phyloP scores from a whole-genome alignment of 345 rosid species.

The Raphanus sativus region DNA sequence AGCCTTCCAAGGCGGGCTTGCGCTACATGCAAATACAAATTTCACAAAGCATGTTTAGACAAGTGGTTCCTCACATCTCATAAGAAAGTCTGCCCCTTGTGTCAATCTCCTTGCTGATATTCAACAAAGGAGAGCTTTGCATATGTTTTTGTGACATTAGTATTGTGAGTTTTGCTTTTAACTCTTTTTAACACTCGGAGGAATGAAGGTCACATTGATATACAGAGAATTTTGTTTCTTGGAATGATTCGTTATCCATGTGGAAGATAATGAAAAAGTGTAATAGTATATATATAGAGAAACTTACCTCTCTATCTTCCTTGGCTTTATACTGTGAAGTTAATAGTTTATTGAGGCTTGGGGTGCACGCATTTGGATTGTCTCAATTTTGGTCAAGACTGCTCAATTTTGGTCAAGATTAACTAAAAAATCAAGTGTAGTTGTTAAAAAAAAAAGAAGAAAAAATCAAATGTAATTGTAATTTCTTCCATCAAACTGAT shows the following conservation, averaged over 20 bases:
- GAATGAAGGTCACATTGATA: background rate
- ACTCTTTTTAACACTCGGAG: background rate
- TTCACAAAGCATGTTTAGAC: conserved; percentile 84
- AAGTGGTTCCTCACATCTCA: conserved; percentile 95
- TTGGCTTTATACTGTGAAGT: too few relatives aligned
- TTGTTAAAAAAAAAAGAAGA: too few relatives aligned
- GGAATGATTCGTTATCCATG: background rate
- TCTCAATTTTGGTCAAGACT: too few relatives aligned
- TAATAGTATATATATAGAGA: too few relatives aligned
- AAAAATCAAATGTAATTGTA: too few relatives aligned
- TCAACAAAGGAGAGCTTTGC: background rate
- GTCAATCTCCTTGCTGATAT: conserved; percentile 81
- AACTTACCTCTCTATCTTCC: too few relatives aligned
- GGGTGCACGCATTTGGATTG: too few relatives aligned
- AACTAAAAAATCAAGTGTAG: too few relatives aligned
- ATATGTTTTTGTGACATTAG: conserved; percentile 8
- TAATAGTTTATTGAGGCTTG: too few relatives aligned
- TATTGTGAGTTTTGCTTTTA: conserved; percentile 9
- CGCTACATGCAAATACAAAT: conserved; percentile 93
- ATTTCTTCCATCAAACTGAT: background rate
- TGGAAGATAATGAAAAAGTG: too few relatives aligned
- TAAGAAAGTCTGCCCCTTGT: conserved; percentile 87
- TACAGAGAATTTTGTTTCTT: conserved; percentile 6
- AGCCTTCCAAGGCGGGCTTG: conserved; percentile 94
- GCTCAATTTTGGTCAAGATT: too few relatives aligned